Evolutionary conservation across 306 rosid species (phyloP), one percentile per base, ranked within the genome.

Genomic region (Datisca glomerata): DNA sequence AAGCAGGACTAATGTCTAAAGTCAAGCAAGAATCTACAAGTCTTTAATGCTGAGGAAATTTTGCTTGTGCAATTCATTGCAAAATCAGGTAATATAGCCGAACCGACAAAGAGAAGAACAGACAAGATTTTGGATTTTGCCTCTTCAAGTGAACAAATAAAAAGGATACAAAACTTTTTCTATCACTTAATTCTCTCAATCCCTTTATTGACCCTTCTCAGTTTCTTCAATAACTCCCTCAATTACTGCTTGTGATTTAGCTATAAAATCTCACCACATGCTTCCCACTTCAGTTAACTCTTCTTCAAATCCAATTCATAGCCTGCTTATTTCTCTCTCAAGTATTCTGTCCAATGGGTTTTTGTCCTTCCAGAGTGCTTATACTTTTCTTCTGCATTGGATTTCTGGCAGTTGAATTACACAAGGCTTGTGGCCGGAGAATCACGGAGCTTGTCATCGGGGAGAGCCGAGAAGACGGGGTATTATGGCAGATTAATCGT

Each of bases 401-500:
- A 7, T 21, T 18, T 24, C 23, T 35, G 34, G 43, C 44, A 34
- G 21, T 24, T 34, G 55, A 2, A 21, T 21, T 27, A 11, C 21
- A 35, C 15, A 4, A 10, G 44, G 44, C 12, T 40, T 22, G 13
- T 40, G 44, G 24, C 2, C 12, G 14, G 10, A 40, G 51, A 18
- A 20, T 38, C 51, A 46, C 15, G 6, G 18, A 45, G 16, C 38
- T 25, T 12, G 31, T 7, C 31, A 27, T 6, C 32, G 24, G 17
- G 16, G 12, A 44, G n/a, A 24, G 8, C 49, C 34, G 16, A 48
- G 21, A 16, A 5, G 14, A 16, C 11, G 20, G 17, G 17, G n/a
- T 16, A 7, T n/a, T 24, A 19, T 13, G 4, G 50, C 50, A 24
- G 15, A 25, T 17, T 6, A 61, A 59, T 64, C 75, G 41, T 37